Base-by-base conservation (phyloP, 768 basidiomycete species). In the Scleroderma citrinum region DNA sequence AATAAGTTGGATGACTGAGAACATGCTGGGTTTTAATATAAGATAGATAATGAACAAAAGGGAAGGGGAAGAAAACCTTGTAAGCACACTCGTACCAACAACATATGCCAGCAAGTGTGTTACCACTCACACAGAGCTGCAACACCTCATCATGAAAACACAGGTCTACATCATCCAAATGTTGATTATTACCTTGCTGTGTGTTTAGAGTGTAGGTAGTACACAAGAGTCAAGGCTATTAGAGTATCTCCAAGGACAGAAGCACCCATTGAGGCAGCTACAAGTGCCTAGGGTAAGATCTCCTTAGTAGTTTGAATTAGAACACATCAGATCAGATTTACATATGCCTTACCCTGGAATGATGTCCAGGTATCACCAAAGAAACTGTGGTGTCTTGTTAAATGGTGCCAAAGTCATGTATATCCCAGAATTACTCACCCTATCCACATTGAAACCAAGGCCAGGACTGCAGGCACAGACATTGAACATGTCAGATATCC, bases 21-120 rank as follows among this genome's bases (percentile, higher is more conserved):
- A 6, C 5, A 35, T n/a, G n/a, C 34, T 35, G 34, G 34, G 12
- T 35, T 13, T 5, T 5, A n/a, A n/a, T 35, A 3, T 35, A 5
- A 35, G 34, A 35, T n/a, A 5, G n/a, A 13, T 35, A 5, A 12
- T 13, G 12, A n/a, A 13, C 12, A 13, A 6, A 3, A 13, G 13
- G 12, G 5, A 35, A 13, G n/a, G n/a, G 5, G 4, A 5, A 6
- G 13, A 35, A 13, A 21, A 55, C 54, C 51, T 47, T 11, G 53
- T 55, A 3, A 51, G 5, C 13, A 36, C 53, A n/a, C 53, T 50
- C 13, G 46, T 55, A 14, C 37, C 51, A 21, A 55, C 26, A 3
- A 17, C 52, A 24, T 55, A n/a, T n/a, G n/a, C n/a, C n/a, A n/a
- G n/a, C n/a, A n/a, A n/a, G n/a, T n/a, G n/a, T n/a, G n/a, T n/a